These are phyloP conservation scores for Fimicolochytrium jonesii DNA, from an alignment of 192 early-diverging fungal genomes.

Conservation along the genomic window DNA sequence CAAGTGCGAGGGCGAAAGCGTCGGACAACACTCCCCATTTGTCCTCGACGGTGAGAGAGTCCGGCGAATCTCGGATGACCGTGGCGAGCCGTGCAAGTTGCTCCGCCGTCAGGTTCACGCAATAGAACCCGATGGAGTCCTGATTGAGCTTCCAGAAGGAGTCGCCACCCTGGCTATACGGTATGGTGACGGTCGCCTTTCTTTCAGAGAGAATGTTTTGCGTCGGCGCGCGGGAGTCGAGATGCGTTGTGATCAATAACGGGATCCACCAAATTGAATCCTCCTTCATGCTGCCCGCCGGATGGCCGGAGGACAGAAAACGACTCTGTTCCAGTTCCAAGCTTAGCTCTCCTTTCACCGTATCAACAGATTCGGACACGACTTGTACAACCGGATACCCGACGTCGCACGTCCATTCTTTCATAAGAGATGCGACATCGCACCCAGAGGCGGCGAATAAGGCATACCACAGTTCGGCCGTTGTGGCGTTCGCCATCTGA, in stretches of 20 bases:
- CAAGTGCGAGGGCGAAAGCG: conserved; percentile 67
- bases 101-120: conserved; percentile 55
- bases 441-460: conserved; percentile 29
- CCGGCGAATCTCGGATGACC: conserved; percentile 44
- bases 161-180: conserved; percentile 31
- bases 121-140: conserved; percentile 75
- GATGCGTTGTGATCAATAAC: conserved; percentile 49
- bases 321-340: conserved; percentile 74
- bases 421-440: conserved; percentile 32
- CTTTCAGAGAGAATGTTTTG: conserved; percentile 48
- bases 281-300: conserved; percentile 55
- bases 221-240: conserved; percentile 34
- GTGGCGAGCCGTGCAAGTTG: conserved; percentile 31
- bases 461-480: conserved; percentile 78
- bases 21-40: conserved; percentile 81
- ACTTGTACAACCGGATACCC: conserved; percentile 35
- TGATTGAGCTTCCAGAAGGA: conserved; percentile 86
- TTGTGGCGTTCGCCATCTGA: conserved; percentile 74
- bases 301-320: conserved; percentile 75
- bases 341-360: conserved; percentile 31
- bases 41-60: conserved; percentile 52
- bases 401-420: conserved; percentile 32
- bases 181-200: conserved; percentile 41
- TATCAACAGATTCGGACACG: conserved; percentile 28
- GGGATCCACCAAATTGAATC: conserved; percentile 81